phyloP scores from a whole-genome alignment of 495 filamentous ascomycete genomes.

The Podospora conica region DNA sequence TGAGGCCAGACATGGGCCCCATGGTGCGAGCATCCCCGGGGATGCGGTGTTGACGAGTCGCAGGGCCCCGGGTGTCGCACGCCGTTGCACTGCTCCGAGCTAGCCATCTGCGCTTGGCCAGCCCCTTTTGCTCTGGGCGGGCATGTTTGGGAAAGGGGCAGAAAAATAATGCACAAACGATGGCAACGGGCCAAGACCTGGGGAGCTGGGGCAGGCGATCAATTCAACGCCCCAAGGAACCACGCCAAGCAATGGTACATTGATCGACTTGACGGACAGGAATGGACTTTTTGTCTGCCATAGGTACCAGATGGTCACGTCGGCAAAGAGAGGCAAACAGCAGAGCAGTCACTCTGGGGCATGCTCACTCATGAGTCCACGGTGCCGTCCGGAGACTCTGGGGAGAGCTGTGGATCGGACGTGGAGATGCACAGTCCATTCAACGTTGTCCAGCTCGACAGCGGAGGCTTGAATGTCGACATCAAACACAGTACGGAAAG shows the following conservation, averaged over 20 bases:
- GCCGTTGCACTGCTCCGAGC: neutral
- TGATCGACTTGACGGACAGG: neutral
- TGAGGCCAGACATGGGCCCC: slow-evolving; percentile 14
- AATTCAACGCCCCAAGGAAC: neutral
- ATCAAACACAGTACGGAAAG: neutral
- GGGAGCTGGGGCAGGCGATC: neutral
- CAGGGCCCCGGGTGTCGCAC: neutral
- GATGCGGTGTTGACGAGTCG: neutral
- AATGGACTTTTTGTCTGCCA: neutral
- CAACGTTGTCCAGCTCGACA: neutral
- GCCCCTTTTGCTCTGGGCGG: neutral
- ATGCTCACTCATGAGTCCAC: neutral
- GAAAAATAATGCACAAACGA: neutral
- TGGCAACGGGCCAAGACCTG: neutral
- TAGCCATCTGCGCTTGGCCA: neutral
- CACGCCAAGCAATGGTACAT: neutral
- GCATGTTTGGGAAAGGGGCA: neutral
- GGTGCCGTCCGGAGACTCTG: neutral
- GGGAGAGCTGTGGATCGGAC: neutral
- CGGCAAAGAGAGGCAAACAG: neutral
- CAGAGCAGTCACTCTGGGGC: neutral
- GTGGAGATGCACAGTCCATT: neutral
- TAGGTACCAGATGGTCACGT: neutral
- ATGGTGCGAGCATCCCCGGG: slow-evolving; percentile 18
- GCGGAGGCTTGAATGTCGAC: neutral